Conservation (phyloP, 2,329 filamentous ascomycete genomes). For the Pseudogymnoascus sp. region DNA sequence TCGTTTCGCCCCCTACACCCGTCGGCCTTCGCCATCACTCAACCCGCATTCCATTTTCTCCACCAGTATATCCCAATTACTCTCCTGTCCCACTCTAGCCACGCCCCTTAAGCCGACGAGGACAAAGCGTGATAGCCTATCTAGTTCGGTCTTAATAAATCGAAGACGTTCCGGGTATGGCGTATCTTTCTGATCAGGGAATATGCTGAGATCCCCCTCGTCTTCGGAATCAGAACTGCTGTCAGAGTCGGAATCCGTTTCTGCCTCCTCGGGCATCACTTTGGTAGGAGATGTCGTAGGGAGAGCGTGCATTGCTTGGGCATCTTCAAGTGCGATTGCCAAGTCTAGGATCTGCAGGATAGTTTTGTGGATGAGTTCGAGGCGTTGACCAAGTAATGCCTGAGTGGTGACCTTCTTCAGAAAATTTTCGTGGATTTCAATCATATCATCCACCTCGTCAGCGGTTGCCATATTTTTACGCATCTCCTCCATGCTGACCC, state of each 20-base stretch:
- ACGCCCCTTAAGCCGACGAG: conserved; percentile 67
- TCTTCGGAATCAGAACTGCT: conserved; percentile 20
- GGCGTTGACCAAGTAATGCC: conserved; percentile 60
- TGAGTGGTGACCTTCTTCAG: conserved; percentile 58
- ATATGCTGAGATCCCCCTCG: conserved; percentile 24
- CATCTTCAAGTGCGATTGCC: conserved; percentile 60
- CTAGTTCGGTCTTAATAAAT: conserved; percentile 56
- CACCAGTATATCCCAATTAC: conserved; percentile 72
- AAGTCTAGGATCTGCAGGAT: conserved; percentile 74
- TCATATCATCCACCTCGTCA: conserved; percentile 75
- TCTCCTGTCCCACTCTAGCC: conserved; percentile 65
- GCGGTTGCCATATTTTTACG: conserved; percentile 50
- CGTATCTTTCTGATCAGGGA: conserved; percentile 28
- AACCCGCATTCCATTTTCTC: conserved; percentile 63
- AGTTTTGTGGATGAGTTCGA: conserved; percentile 64
- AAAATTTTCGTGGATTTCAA: conserved; percentile 59
- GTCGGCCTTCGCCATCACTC: conserved; percentile 11
- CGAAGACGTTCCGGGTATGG: conserved; percentile 47
- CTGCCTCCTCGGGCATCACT: conserved; percentile 21
- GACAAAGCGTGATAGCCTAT: conserved; percentile 62
- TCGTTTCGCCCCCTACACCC: not conserved
- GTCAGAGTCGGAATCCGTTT: conserved; percentile 26
- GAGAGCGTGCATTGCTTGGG: conserved; percentile 37
- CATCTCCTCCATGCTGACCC: conserved; percentile 53
- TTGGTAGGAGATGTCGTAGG: conserved; percentile 17